phyloP scores from a whole-genome alignment of 2,329 filamentous ascomycete genomes.

The Fusarium oxysporum region DNA sequence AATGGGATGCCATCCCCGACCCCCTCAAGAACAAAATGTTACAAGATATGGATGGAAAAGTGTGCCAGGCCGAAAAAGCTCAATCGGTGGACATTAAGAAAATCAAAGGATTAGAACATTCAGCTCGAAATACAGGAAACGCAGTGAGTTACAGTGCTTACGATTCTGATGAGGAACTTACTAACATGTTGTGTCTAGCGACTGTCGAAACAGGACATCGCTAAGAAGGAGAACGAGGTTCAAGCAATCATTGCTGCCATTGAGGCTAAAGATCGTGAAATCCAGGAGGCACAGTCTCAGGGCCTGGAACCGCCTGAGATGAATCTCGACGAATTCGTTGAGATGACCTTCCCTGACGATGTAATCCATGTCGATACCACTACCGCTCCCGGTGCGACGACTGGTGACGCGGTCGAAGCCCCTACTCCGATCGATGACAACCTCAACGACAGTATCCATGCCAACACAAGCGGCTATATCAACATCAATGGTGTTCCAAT shows the following conservation, averaged over 20 bases:
- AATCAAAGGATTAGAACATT: not conserved
- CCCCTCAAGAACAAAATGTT: constrained; percentile 38
- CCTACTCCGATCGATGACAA: not conserved
- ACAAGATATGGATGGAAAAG: constrained; percentile 21
- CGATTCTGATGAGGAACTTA: not conserved
- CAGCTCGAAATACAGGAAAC: not conserved
- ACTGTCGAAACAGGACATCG: not conserved
- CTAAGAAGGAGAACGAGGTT: not conserved
- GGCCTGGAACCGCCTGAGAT: not conserved
- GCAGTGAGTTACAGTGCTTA: constrained; percentile 10
- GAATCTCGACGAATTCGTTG: not conserved
- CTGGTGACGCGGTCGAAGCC: not conserved
- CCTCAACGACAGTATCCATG: not conserved
- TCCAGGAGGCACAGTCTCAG: not conserved
- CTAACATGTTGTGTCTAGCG: constrained; percentile 5
- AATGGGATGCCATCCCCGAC: constrained; percentile 37
- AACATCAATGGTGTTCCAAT: not conserved
- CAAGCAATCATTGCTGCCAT: not conserved
- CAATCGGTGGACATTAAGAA: not conserved
- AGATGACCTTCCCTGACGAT: not conserved
- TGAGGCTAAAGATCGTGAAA: constrained; percentile 21
- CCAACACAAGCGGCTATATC: not conserved
- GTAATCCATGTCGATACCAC: not conserved
- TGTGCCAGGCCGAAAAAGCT: not conserved
- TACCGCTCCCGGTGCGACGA: not conserved